Evolutionary conservation across 2,329 filamentous ascomycete species (phyloP).

Genomic region (Alternaria arborescens): DNA sequence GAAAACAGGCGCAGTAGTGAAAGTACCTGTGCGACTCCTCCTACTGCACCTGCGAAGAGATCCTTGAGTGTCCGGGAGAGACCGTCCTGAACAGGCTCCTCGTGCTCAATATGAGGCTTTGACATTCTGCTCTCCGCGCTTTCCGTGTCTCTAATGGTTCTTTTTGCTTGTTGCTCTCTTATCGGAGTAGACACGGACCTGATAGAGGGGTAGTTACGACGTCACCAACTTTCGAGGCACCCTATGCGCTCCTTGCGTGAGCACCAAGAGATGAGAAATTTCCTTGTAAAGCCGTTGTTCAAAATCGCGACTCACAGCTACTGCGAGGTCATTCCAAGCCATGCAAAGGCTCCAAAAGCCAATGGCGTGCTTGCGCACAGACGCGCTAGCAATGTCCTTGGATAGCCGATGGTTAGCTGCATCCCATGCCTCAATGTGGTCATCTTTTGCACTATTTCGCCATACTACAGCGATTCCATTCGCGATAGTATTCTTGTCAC

Average conservation of each 20-base stretch:
- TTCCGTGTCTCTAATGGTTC: slow-evolving; percentile 6
- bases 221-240: not conserved
- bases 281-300: not conserved
- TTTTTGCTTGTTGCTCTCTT: slow-evolving; percentile 15
- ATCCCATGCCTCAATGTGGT: slow-evolving; percentile 23
- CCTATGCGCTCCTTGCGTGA: slow-evolving; percentile 1
- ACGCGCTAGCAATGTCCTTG: slow-evolving; percentile 20
- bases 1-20: not conserved
- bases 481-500: not conserved
- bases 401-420: slow-evolving; percentile 24
- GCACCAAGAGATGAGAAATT: not conserved
- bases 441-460: slow-evolving; percentile 16
- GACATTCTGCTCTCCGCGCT: slow-evolving; percentile 27
- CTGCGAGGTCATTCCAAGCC: slow-evolving; percentile 3
- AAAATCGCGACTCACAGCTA: not conserved
- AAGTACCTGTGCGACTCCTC: slow-evolving; percentile 72
- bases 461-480: not conserved
- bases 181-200: slow-evolving; percentile 19
- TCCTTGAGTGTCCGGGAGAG: slow-evolving; percentile 62
- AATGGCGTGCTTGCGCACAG: slow-evolving; percentile 38
- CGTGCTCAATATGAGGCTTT: slow-evolving; percentile 51
- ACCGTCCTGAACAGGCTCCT: slow-evolving; percentile 44
- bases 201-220: slow-evolving; percentile 15
- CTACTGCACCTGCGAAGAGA: slow-evolving; percentile 85
- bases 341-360: slow-evolving; percentile 10